These are phyloP conservation scores for Rhodotorula kratochvilovae DNA, from an alignment of 768 basidiomycete genomes.

Conservation along the genomic window DNA sequence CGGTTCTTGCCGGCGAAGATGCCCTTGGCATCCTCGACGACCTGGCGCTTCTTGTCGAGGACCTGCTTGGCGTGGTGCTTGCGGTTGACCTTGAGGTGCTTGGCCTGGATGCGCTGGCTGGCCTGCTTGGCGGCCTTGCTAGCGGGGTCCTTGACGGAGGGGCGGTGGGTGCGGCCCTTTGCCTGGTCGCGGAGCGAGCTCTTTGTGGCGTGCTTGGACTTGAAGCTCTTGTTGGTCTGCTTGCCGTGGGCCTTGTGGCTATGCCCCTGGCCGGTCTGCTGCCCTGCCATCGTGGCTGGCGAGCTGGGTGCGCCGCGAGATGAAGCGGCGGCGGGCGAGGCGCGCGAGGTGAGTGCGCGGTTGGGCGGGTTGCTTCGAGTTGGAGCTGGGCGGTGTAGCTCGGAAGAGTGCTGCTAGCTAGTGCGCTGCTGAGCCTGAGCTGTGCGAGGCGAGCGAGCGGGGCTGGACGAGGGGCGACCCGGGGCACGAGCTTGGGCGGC, in stretches of 20 bases:
- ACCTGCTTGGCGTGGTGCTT: conserved; percentile 79
- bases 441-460: neutral
- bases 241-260: conserved; percentile 79
- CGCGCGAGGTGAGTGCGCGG: no score
- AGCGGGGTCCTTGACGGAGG: conserved; percentile 20
- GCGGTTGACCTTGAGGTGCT: conserved; percentile 72
- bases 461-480: no score
- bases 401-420: no score
- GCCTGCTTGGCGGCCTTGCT: conserved; percentile 30
- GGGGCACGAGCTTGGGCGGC: neutral
- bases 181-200: conserved; percentile 63
- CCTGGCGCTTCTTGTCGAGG: conserved; percentile 65
- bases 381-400: no score
- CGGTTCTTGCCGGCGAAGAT: conserved; percentile 60
- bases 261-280: conserved; percentile 48
- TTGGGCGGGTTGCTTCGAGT: neutral
- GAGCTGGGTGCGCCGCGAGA: neutral
- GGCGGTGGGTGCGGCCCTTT: conserved; percentile 50
- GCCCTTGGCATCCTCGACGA: conserved; percentile 65
- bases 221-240: conserved; percentile 89
- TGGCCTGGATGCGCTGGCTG: conserved; percentile 47
- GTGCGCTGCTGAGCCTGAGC: no score
- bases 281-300: neutral
- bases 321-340: neutral
- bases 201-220: conserved; percentile 74